Conservation (phyloP, 345 rosid species). For the Bruguiera sexangula region DNA sequence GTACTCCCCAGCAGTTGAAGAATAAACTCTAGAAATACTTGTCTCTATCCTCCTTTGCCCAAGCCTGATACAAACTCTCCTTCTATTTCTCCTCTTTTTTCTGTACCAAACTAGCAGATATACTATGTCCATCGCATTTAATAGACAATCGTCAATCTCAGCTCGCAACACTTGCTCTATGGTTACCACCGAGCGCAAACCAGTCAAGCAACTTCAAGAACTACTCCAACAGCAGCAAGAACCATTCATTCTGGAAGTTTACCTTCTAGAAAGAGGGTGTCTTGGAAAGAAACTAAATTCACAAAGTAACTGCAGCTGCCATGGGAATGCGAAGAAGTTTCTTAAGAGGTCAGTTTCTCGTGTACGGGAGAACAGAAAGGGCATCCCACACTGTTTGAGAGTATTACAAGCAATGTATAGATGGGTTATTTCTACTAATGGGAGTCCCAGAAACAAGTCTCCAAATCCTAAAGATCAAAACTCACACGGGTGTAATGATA, state of each 20-base stretch:
- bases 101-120: constrained; percentile 34
- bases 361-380: constrained; percentile 22
- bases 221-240: constrained; percentile 59
- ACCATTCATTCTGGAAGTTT: constrained; percentile 45
- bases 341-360: constrained; percentile 5
- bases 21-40: constrained; percentile 2
- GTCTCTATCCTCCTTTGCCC: constrained; percentile 4
- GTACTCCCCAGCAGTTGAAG: background rate
- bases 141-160: constrained; percentile 6
- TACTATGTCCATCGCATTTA: background rate
- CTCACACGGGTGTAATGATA: background rate
- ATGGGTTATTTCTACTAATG: constrained; percentile 21
- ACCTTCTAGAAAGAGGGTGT: constrained; percentile 42
- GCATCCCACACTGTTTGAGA: constrained; percentile 16
- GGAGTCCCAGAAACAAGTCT: constrained; percentile 14
- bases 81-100: constrained; percentile 14
- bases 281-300: constrained; percentile 19
- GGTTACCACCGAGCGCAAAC: constrained; percentile 21
- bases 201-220: constrained; percentile 42
- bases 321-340: constrained; percentile 21
- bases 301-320: constrained; percentile 6
- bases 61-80: constrained; percentile 14
- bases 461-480: constrained; percentile 15
- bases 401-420: constrained; percentile 29
- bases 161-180: constrained; percentile 7